Conservation (phyloP, 164 flowering plant species). For the Magnolia changhungtana region DNA sequence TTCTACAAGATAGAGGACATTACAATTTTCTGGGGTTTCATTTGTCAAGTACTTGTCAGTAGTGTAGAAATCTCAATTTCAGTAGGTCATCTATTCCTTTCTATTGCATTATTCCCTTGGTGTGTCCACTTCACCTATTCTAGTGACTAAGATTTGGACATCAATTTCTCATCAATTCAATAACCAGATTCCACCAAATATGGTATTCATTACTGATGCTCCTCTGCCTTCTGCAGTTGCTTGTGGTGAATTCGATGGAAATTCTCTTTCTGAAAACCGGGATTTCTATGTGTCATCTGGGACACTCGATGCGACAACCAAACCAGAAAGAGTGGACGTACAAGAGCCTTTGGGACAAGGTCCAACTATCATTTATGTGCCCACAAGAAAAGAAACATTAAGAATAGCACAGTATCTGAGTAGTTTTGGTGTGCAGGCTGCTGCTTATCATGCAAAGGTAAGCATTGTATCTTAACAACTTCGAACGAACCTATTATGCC, state of each 20-base stretch:
- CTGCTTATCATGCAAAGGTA: constrained; percentile 91
- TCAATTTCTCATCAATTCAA: background rate
- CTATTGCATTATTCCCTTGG: background rate
- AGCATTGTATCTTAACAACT: background rate
- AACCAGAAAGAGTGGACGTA: constrained; percentile 30
- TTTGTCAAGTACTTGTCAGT: background rate
- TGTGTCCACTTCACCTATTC: too few species aligned
- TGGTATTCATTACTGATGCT: background rate
- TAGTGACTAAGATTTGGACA: background rate
- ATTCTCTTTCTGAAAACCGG: constrained; percentile 18
- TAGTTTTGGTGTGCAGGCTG: constrained; percentile 66
- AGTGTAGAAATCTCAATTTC: background rate
- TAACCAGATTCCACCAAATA: background rate
- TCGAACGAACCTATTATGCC: background rate
- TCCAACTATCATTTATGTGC: constrained; percentile 83
- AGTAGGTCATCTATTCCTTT: background rate
- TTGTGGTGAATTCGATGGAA: constrained; percentile 67
- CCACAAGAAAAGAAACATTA: constrained; percentile 83
- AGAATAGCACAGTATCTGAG: constrained; percentile 54
- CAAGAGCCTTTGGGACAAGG: constrained; percentile 50
- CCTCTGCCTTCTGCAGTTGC: constrained; percentile 47
- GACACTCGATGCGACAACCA: constrained; percentile 20
- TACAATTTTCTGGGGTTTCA: too few species aligned
- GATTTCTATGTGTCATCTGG: constrained; percentile 19
- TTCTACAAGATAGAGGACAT: too few species aligned